Base-by-base conservation (phyloP, 2,329 filamentous ascomycete genomes). In the Scopulariopsis brevicaulis region DNA sequence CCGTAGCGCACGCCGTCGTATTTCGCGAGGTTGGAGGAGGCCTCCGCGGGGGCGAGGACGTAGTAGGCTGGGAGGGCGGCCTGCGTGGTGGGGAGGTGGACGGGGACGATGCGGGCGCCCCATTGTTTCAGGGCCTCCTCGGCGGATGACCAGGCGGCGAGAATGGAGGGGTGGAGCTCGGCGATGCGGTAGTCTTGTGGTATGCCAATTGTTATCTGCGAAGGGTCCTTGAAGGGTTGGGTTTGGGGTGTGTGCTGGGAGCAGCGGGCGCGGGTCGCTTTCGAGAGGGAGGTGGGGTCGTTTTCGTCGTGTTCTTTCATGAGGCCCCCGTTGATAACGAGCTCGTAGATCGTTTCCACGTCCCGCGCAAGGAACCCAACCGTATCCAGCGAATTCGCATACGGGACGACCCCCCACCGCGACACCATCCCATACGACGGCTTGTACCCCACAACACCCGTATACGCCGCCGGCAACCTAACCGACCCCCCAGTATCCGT, bases 1-100 rank as follows among this genome's bases (percentile, higher is more conserved):
- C 94, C 94, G 71, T 96, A 99, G 12, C 94, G 87, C n/a, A 97
- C 84, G 22, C 94, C 94, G 65, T 99, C 95, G 70, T 96, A 99
- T 69, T 96, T 96, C 59, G 94, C 90, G 2, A 99, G 82, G 66
- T 99, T 99, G 18, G 93, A 97, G 1, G 90, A 90, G 3, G 94
- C 94, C 72, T 99, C 94, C 18, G 94, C 93, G 0, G 94, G 90
- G 0, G 94, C 95, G 58, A 99, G 84, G 59, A 99, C 82, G 70
- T 99, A 99, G 75, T 99, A 99, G 37, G 94, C 89, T 22, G 91
- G 89, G 0, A 99, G 81, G 0, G 94, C 93, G 63, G 89, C 85
- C 61, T 84, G 86, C 1, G 93, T 99, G 0, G 86, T 83, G 0
- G 93, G 92, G 4, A 99, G 78, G 2, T 87, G 90, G 18, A 97